Base-by-base conservation (phyloP, 73 alveolate species). In the Effrenium voratum region DNA sequence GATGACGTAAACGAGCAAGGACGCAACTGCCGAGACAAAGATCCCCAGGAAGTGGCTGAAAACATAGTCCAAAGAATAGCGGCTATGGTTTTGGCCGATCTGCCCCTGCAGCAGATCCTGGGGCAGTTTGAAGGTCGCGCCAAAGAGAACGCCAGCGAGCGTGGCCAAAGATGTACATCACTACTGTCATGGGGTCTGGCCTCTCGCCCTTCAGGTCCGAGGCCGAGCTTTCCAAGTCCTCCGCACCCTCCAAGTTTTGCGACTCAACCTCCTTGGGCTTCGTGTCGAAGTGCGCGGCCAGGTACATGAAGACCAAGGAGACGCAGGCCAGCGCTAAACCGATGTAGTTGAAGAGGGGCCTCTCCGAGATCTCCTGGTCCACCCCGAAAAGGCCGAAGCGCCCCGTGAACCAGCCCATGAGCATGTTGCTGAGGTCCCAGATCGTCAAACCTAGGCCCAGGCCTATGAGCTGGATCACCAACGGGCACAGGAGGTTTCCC, bases 341-440 rank as follows among this genome's bases (percentile, higher is more conserved):
- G 5, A 28, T 13, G 32, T 36, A 45, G 70, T 87, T 87, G 66
- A 63, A 22, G 50, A 24, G 40, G 12, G 95, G 95, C 10, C 26
- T 38, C 43, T 43, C 70, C 4, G 38, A 16, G 57, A 34, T 32
- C 26, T 87, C 95, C 84, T 44, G 59, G 32, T n/a, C 34, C 72
- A 87, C 40, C 26, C 95, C 95, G 3, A 87, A 87, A 38, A 60
- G 95, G 52, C 85, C 95, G 30, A 87, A 87, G 22, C 43, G 72
- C 12, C 95, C 95, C 38, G 95, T 87, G 84, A 87, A 59, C 95
- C 95, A 87, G 22, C 95, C 95, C 84, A 44, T 63, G 43, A 87
- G 57, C 95, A 87, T 87, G 85, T 88, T 88, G 85, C 85, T 88
- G 52, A 88, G 44, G 40, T 88, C 95, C 95, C 85, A 88, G 44